Percentiles rank a stretch among this genome's conserved stretches.
Evolutionary conservation across 805 yeast species (phyloP).

Genomic region (Yamadazyma nakazawae): DNA sequence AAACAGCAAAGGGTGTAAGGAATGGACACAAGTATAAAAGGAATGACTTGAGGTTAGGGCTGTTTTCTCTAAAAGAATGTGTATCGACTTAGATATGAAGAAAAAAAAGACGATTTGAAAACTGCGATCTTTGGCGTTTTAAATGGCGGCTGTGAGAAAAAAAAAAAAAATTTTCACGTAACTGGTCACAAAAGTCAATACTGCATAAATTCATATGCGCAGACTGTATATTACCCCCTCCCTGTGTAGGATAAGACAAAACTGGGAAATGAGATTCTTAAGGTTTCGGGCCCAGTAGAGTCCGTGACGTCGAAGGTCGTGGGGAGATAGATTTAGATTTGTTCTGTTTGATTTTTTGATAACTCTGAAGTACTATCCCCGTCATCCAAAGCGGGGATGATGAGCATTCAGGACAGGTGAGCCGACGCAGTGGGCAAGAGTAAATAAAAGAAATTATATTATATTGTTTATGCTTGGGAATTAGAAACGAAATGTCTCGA

Average conservation of each 20-base stretch:
- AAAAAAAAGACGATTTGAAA: constrained; percentile 1
- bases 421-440: no score
- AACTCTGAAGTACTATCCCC: neutral
- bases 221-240: neutral
- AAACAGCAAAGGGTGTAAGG: constrained; percentile 2
- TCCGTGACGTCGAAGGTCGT: neutral
- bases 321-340: neutral
- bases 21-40: constrained; percentile 6
- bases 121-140: constrained; percentile 1
- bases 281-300: neutral
- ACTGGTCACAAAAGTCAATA: neutral
- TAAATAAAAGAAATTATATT: no score
- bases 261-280: neutral
- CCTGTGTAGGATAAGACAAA: neutral
- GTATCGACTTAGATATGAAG: constrained; percentile 4
- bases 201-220: neutral
- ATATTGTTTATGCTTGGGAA: no score
- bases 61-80: constrained; percentile 1
- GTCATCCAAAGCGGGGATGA: neutral
- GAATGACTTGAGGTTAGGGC: constrained; percentile 8
- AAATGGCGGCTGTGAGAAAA: constrained; percentile 4
- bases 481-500: no score
- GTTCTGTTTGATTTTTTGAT: neutral
- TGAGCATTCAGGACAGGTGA: no score
- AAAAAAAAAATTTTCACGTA: no score